Evolutionary conservation across 192 early-diverging fungal genomes (phyloP), one percentile per base, ranked within the genome.

Genomic region (Coemansia pectinata): DNA sequence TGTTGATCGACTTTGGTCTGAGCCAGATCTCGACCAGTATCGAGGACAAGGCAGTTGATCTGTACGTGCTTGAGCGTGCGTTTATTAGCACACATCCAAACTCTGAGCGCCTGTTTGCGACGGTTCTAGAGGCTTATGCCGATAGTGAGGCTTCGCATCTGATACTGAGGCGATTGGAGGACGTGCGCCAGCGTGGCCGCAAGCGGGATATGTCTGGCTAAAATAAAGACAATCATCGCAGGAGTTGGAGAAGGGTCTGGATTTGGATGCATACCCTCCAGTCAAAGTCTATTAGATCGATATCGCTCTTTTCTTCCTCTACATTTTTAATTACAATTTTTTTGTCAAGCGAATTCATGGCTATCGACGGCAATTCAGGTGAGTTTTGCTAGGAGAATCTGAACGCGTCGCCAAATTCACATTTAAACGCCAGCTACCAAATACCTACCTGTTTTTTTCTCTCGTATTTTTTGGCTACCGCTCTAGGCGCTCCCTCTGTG

Each of bases 31-130:
- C 95, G 31, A 70, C 78, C 25, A 82, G 96, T 72, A 77, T 85
- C 17, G 98, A 99, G 73, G 98, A 99, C 81, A 98, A 97, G 78
- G 98, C 94, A 4, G 98, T 99, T 1, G 98, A 99, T 85, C 86
- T 99, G 48, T 99, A 99, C 85, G 98, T 99, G n/a, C 88, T 99
- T 21, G 96, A 99, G 76, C 82, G 94, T 21, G 93, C 96, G 2
- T 91, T 99, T 67, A 71, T 86, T 7, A 96, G 95, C 77, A 98
- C 96, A 6, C 98, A 99, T 83, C 94, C 95, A 10, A 87, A 92
- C 34, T 88, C 93, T 15, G 90, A 94, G 67, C 58, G 67, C 60
- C 74, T 94, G 89, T 93, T 98, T 85, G 84, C 86, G 4, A 63
- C 69, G 5, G 92, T 98, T 14, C 75, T 98, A 31, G 80, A 88